A percentile compares a stretch with the other conserved stretches of the same genome.
Conservation (phyloP, 768 basidiomycete genomes). For the Gymnopilus junonius region DNA sequence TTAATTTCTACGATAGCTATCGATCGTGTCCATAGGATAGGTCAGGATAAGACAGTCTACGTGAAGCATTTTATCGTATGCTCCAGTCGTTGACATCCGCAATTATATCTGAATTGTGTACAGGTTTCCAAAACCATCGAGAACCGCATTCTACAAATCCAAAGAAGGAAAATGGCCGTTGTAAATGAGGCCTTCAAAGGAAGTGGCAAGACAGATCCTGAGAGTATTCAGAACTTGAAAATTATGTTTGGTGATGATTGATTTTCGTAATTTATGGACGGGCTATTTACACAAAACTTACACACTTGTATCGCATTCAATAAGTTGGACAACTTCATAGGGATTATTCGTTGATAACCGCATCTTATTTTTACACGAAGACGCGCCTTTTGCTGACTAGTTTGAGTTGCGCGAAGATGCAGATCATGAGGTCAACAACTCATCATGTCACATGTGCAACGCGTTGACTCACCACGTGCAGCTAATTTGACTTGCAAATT, state of each 20-base stretch:
- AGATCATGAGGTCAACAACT: no score
- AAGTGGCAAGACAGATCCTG: conserved; percentile 57
- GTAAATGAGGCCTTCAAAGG: conserved; percentile 84
- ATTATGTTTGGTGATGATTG: conserved; percentile 70
- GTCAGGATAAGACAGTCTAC: conserved; percentile 80
- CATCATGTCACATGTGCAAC: no score
- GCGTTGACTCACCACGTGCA: no score
- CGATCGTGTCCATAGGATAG: conserved; percentile 85
- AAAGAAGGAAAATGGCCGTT: conserved; percentile 86
- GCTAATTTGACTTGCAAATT: no score
- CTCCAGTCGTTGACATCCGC: not conserved
- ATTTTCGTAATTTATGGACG: not conserved
- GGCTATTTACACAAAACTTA: not conserved
- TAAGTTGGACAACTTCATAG: no score
- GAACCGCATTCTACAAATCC: conserved; percentile 78
- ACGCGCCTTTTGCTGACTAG: no score
- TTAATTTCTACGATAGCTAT: conserved; percentile 49
- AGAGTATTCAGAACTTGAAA: conserved; percentile 82
- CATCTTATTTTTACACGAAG: no score
- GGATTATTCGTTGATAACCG: no score
- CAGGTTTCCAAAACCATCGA: conserved; percentile 80
- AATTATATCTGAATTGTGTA: not conserved
- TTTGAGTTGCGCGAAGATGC: no score
- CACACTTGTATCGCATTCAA: not conserved
- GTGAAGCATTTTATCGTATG: conserved; percentile 86